Base-by-base conservation (phyloP, 2,329 filamentous ascomycete genomes). In the Aureobasidium sp. region DNA sequence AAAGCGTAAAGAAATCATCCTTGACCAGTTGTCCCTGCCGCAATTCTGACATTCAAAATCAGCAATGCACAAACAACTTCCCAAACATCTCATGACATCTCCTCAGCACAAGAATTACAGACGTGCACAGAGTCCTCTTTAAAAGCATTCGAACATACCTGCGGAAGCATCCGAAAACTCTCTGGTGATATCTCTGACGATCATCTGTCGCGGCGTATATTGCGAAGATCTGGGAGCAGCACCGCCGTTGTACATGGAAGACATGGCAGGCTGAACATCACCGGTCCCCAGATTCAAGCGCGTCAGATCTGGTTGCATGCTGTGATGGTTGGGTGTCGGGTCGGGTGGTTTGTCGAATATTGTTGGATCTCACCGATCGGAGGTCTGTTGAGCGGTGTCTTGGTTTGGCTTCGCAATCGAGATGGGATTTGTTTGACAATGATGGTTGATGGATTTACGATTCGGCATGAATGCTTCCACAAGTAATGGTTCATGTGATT, bases 1-100 rank as follows among this genome's bases (percentile, higher is more conserved):
- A 96, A 4, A 99, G 81, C 1, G 91, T 95, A 69, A 99, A 97
- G 71, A 84, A 85, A 46, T 88, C 89, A 90, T 97, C 92, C 76
- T 96, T 96, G 64, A 97, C 81, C 3, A 99, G 81, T 67, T 95
- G 85, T 33, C 94, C 94, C 8, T 88, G 84, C 49, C 82, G 75
- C 61, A 97, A 78, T 63, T 84, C 51, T 46, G 25, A 4, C 35
- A 45, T 45, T 6, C 23, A 15, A 4, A 27, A 46, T 47, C 35
- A 38, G 27, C 11, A 47, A 43, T 46, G 23, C 23, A 19, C 17
- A 29, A 51, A 19, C n/a, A 27, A 42, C 38, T 15, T 2, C 19
- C 23, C 2, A n/a, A 15, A n/a, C 13, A 25, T n/a, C 43, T 5
- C 27, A 9, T 29, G n/a, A n/a, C n/a, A n/a, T n/a, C n/a, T n/a